A percentile compares a stretch with the other conserved stretches of the same genome.
phyloP scores from a whole-genome alignment of 176 grass and related monocot genomes.

The Zea luxurians region DNA sequence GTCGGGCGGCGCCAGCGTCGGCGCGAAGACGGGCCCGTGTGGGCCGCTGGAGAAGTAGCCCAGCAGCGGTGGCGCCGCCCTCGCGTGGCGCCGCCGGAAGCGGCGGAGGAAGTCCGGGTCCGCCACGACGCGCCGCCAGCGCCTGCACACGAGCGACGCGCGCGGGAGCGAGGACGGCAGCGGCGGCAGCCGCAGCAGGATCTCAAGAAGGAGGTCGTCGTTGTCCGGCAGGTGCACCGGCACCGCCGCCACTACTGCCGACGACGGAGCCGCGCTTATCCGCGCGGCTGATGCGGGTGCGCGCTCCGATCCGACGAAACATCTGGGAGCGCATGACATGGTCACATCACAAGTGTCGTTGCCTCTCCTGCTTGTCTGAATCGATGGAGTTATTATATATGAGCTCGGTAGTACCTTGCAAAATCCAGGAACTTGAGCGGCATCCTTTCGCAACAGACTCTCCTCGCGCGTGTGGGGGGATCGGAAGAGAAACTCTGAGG shows the following conservation, averaged over 20 bases:
- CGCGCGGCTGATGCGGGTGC: not conserved
- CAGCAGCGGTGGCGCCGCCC: not conserved
- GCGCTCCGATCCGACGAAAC: not conserved
- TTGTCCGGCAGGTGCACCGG: conserved; percentile 1
- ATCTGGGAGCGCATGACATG: not conserved
- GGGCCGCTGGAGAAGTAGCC: not conserved
- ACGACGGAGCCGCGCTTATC: not conserved
- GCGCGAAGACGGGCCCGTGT: not conserved
- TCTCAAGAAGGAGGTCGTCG: conserved; percentile 1
- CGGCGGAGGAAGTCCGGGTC: not conserved
- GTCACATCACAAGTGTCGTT: not conserved
- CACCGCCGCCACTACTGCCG: too few relatives aligned
- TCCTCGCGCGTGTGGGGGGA: not conserved
- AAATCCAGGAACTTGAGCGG: not conserved
- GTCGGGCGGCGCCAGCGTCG: not conserved
- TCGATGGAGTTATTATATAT: not conserved
- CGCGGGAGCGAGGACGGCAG: conserved; percentile 1
- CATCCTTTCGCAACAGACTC: not conserved
- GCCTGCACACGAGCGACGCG: not conserved
- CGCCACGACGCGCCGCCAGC: not conserved
- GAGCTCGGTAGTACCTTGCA: not conserved
- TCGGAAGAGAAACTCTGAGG: not conserved
- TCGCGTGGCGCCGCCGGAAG: not conserved
- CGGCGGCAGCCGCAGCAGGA: conserved; percentile 12
- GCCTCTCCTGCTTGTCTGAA: not conserved